phyloP scores from a whole-genome alignment of 2,329 filamentous ascomycete species.

The Juglanconis sp. region DNA sequence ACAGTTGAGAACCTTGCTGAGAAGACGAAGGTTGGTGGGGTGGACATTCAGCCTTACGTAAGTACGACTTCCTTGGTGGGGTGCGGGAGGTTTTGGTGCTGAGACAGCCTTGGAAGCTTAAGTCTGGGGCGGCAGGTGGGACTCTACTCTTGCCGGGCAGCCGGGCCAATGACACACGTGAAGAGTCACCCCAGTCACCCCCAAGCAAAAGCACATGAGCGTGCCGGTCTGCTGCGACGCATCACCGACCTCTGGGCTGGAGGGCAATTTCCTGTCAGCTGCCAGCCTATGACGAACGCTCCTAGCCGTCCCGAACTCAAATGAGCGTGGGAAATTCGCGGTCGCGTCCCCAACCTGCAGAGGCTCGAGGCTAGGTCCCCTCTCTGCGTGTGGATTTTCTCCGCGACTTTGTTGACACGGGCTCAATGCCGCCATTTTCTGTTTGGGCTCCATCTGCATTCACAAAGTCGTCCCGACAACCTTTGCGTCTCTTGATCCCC shows the following conservation, averaged over 20 bases:
- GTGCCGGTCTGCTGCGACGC: background rate
- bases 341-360: slow-evolving; percentile 6
- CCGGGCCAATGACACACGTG: background rate
- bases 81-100: too few relatives aligned
- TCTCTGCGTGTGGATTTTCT: background rate
- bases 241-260: background rate
- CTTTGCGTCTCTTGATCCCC: background rate
- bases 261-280: slow-evolving; percentile 13
- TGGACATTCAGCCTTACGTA: too few relatives aligned
- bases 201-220: background rate
- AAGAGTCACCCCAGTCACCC: background rate
- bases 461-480: slow-evolving; percentile 13
- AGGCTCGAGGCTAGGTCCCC: background rate
- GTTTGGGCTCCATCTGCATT: slow-evolving; percentile 3
- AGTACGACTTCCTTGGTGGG: too few relatives aligned
- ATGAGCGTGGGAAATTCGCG: slow-evolving; percentile 5
- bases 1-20: too few relatives aligned
- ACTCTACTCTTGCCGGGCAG: background rate
- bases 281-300: slow-evolving; percentile 6
- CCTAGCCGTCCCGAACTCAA: slow-evolving; percentile 1
- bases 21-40: too few relatives aligned
- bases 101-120: background rate
- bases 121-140: background rate
- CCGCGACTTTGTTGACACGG: slow-evolving; percentile 6
- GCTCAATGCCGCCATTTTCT: slow-evolving; percentile 9